Base-by-base conservation (phyloP, 2,329 filamentous ascomycete species). In the Colletotrichum scovillei region DNA sequence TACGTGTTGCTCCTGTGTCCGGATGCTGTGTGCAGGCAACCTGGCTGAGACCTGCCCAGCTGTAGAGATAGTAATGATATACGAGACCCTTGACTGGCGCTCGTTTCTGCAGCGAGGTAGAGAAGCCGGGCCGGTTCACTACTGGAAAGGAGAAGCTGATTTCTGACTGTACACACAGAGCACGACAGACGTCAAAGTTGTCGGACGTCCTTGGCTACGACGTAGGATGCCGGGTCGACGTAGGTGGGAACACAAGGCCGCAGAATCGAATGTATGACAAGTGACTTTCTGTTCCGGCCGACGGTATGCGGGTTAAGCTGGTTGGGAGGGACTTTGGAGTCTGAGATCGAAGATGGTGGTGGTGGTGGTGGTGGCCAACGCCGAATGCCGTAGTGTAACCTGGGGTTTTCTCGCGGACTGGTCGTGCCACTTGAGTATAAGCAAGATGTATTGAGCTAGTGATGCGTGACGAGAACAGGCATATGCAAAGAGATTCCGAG, bases 41-140 rank as follows among this genome's bases (percentile, higher is more conserved):
- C 56, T 62, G 68, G 69, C 69, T 63, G 69, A 69, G 69, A 58
- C 65, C 69, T 69, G 65, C 65, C 42, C 49, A 72, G 65, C 57
- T 63, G 26, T 22, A 58, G 19, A 24, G 14, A 26, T 30, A 32
- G 28, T 35, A 26, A 8, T 53, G 28, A 57, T 35, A 22, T 46
- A 12, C 32, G 28, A 72, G 49, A 35, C 30, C 19, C 26, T 46
- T 38, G 30, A 6, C 16, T 11, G 28, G 7, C 52, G 52, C 42
- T 57, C 16, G n/a, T 52, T 49, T 6, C 12, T 35, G n/a, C 12
- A 38, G 7, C 11, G 28, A 55, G 19, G 24, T n/a, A 30, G 42
- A 59, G 8, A 55, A 46, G 12, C 65, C 59, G 66, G 58, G 42
- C 55, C 66, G 55, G 32, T 64, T 22, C 32, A 42, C 59, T 22